These are phyloP conservation scores for Ceratobasidium sp. DNA, from an alignment of 1,284 basidiomycete species.

Conservation along the genomic window DNA sequence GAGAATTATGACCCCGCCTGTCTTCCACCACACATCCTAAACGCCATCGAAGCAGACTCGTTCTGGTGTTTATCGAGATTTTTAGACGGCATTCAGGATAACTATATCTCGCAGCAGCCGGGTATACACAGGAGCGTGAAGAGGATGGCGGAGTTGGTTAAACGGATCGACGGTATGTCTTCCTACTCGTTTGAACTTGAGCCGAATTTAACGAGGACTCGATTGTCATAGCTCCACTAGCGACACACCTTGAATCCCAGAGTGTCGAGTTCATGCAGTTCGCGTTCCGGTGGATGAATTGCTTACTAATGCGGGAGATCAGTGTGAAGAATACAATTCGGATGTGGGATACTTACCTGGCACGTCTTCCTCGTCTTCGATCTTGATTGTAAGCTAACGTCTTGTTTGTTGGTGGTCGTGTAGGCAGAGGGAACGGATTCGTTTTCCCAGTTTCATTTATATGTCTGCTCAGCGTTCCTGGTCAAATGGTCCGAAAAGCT, in stretches of 20 bases:
- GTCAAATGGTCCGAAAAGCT: conserved; percentile 92
- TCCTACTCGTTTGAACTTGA: too few species aligned
- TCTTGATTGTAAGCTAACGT: conserved; percentile 2
- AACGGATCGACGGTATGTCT: conserved; percentile 86
- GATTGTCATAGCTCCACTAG: conserved; percentile 73
- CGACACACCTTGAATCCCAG: conserved; percentile 85
- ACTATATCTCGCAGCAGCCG: conserved; percentile 95
- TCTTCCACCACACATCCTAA: conserved; percentile 76
- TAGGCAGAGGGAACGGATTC: conserved; percentile 95
- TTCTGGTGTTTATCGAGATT: conserved; percentile 97
- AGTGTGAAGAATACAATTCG: conserved; percentile 94
- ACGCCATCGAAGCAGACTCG: conserved; percentile 92
- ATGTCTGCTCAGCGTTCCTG: conserved; percentile 95
- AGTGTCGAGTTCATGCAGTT: conserved; percentile 99
- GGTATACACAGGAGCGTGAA: conserved; percentile 93
- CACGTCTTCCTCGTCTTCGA: conserved; percentile 60
- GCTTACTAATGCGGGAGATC: conserved; percentile 95
- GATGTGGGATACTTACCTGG: conserved; percentile 99
- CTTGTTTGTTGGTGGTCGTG: not conserved
- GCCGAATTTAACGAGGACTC: too few species aligned
- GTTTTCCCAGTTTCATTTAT: conserved; percentile 96
- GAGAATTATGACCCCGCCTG: conserved; percentile 85
- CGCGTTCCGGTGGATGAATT: conserved; percentile 99
- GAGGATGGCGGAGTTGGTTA: conserved; percentile 92
- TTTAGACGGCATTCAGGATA: conserved; percentile 96